Base-by-base conservation (phyloP, 163 green algal genomes). In the Trebouxia gelatinosa region DNA sequence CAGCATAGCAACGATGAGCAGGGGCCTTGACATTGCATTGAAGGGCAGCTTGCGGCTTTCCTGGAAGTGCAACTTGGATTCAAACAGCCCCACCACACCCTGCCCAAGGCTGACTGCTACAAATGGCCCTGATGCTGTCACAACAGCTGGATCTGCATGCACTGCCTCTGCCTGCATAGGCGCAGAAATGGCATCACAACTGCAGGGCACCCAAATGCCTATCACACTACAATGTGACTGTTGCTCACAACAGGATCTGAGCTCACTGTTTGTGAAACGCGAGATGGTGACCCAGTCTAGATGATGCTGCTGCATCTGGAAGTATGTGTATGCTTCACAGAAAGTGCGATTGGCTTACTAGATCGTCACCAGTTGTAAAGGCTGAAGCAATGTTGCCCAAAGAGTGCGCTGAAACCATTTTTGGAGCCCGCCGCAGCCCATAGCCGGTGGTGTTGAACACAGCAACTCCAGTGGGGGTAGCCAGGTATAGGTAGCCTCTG, bases 1-100 rank as follows among this genome's bases (percentile, higher is more conserved):
- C 38, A 72, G 35, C 64, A 72, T 72, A 5, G 21, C 64, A 26
- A 72, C 0, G 19, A 72, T 51, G 2, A 28, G 16, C 19, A 72
- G 64, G 6, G 64, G 64, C 35, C 64, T 35, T 21, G 64, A 72
- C 64, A 72, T 54, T 35, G 64, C 35, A 23, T 72, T 35, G 35
- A 72, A 17, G 23, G 64, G 64, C 3, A 37, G 50, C 37, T 50
- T 31, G 37, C 32, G 35, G 50, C 23, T 29, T 37, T 72, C 64
- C 35, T 51, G 31, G 64, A 72, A 72, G 64, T 35, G 35, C 64
- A 72, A 23, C 50, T 72, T 51, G 64, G 64, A 72, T 37, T 72
- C 64, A 72, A 72, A 72, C 19, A 72, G 35, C 35, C 64, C 64
- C 3, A 72, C 64, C 23, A 72, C 35, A 32, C 64, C 64, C 23